phyloP scores from a whole-genome alignment of 2,329 filamentous ascomycete species.

The Fusarium subtropicale region DNA sequence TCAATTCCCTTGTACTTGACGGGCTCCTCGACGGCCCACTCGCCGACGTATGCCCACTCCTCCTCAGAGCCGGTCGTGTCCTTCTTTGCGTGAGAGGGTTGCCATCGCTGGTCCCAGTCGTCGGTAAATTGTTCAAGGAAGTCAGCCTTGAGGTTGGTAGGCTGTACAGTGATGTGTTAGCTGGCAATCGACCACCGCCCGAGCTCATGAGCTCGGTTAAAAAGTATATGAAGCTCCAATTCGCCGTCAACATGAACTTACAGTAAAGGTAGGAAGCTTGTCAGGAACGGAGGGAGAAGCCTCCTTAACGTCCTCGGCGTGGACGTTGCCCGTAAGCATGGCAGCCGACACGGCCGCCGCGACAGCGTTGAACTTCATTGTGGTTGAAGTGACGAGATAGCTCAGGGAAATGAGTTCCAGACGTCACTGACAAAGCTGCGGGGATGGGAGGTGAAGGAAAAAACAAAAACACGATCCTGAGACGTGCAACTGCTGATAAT shows the following conservation, averaged over 20 bases:
- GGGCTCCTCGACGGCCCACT: conserved; percentile 97
- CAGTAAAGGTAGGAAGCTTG: conserved; percentile 86
- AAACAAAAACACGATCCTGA: conserved; percentile 16
- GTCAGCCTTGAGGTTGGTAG: conserved; percentile 86
- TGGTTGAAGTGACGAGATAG: conserved; percentile 64
- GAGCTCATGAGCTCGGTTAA: background rate
- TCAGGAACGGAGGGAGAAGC: conserved; percentile 63
- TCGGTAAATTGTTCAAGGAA: conserved; percentile 99
- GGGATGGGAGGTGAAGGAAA: conserved; percentile 8
- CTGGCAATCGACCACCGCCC: conserved; percentile 33
- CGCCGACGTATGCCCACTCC: conserved; percentile 97
- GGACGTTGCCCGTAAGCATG: conserved; percentile 75
- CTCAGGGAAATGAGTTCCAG: conserved; percentile 21
- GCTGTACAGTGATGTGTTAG: conserved; percentile 66
- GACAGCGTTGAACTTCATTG: conserved; percentile 86
- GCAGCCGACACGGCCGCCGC: conserved; percentile 81
- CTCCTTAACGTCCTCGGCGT: conserved; percentile 70
- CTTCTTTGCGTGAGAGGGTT: conserved; percentile 97
- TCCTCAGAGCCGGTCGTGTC: conserved; percentile 79
- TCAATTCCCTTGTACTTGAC: conserved; percentile 89
- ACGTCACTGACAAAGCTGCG: conserved; percentile 44
- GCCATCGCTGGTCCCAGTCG: conserved; percentile 94
- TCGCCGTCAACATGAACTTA: conserved; percentile 62
- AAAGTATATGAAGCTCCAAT: conserved; percentile 5
- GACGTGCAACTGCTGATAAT: conserved; percentile 9